Percentiles rank a stretch among this genome's conserved stretches.
Conservation (phyloP, 129 eudicot species). For the Helianthus annuus region DNA sequence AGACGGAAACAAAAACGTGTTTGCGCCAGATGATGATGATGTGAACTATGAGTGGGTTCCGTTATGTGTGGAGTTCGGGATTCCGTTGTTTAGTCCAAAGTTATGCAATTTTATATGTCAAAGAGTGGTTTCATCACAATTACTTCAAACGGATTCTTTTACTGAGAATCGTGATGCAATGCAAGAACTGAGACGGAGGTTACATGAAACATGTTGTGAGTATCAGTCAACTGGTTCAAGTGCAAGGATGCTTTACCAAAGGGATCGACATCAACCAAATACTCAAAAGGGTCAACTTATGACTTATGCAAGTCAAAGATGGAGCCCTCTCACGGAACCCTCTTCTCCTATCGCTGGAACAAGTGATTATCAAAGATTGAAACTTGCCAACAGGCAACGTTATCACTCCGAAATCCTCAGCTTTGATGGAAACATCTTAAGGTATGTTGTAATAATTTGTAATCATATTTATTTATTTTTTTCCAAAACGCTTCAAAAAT, state of each 20-base stretch:
- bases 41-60: constrained; percentile 93
- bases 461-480: not conserved
- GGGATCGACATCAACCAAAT: constrained; percentile 28
- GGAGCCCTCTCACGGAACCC: constrained; percentile 34
- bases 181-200: constrained; percentile 54
- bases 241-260: constrained; percentile 34
- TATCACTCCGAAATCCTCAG: constrained; percentile 36
- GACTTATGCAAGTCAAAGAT: constrained; percentile 43
- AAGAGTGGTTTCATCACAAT: constrained; percentile 72
- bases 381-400: constrained; percentile 42
- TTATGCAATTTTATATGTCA: constrained; percentile 75
- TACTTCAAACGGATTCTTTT: constrained; percentile 73
- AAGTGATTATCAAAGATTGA: constrained; percentile 28
- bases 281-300: constrained; percentile 33
- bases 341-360: constrained; percentile 36
- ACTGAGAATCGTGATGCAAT: constrained; percentile 80
- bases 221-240: constrained; percentile 68
- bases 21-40: constrained; percentile 49
- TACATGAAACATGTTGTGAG: constrained; percentile 28
- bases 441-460: constrained; percentile 44
- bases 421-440: constrained; percentile 46
- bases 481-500: not conserved
- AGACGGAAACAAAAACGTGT: constrained; percentile 50
- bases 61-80: constrained; percentile 83
- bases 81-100: constrained; percentile 93